phyloP scores from a whole-genome alignment of 768 basidiomycete species.

The Cantharellus anzutake region DNA sequence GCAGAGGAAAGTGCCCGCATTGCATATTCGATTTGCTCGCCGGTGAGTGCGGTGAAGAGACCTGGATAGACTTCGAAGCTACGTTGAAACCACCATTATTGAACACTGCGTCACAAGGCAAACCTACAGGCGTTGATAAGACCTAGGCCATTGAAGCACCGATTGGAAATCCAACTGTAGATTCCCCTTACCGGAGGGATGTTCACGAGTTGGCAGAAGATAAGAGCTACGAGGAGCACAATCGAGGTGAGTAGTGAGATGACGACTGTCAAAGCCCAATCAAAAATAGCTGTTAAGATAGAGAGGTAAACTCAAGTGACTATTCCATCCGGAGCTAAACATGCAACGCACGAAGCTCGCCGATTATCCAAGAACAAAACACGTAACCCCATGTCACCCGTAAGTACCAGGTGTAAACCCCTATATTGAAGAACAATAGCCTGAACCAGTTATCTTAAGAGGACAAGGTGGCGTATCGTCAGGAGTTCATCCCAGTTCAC shows the following conservation, averaged over 20 bases:
- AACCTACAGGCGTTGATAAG: neutral
- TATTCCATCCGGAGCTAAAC: neutral
- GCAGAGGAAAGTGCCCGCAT: neutral
- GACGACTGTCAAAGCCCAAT: neutral
- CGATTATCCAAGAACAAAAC: neutral
- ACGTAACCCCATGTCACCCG: neutral
- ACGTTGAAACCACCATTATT: too few species aligned
- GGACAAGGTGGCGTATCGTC: too few species aligned
- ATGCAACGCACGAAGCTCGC: neutral
- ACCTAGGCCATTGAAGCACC: neutral
- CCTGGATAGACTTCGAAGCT: neutral
- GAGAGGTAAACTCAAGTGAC: neutral
- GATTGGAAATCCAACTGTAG: neutral
- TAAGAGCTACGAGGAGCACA: neutral
- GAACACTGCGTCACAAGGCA: too few species aligned
- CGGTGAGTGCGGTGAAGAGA: conserved; percentile 2
- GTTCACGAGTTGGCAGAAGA: neutral
- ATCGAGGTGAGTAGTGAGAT: neutral
- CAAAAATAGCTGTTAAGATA: neutral
- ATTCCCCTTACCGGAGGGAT: neutral
- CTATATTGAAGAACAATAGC: too few species aligned
- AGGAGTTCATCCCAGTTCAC: too few species aligned
- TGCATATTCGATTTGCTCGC: neutral
- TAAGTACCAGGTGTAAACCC: neutral
- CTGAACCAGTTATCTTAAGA: too few species aligned